These are phyloP conservation scores for Tetrahymena elliotti DNA, from an alignment of 73 alveolate genomes.

Conservation along the genomic window DNA sequence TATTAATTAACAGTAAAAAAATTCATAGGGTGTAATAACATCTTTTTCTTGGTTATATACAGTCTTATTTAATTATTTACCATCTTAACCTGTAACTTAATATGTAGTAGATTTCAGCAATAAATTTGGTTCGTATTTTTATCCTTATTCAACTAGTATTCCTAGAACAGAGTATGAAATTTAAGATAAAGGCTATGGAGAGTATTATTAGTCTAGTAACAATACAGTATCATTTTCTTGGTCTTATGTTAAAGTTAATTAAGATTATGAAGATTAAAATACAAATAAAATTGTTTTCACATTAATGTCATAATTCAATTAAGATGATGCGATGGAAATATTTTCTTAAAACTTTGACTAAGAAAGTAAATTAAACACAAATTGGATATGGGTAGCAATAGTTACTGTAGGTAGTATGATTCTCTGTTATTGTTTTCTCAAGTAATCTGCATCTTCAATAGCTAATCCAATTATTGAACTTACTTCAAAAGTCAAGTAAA, in stretches of 20 bases:
- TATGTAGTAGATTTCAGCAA: background rate
- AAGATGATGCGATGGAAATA: background rate
- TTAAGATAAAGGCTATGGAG: background rate
- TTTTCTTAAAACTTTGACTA: background rate
- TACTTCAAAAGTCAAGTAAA: background rate
- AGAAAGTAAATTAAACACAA: background rate
- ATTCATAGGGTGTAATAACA: background rate
- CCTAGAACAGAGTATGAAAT: background rate
- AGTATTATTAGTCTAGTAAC: background rate
- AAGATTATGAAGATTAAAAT: background rate
- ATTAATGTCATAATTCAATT: background rate
- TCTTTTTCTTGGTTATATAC: background rate
- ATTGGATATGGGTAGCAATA: background rate
- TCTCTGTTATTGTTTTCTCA: background rate
- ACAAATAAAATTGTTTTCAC: background rate
- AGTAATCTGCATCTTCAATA: background rate
- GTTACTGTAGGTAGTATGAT: background rate
- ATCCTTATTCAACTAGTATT: background rate
- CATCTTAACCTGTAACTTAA: background rate
- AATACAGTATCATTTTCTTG: background rate
- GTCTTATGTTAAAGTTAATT: background rate
- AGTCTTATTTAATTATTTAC: background rate
- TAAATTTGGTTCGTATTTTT: background rate
- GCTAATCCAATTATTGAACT: background rate
- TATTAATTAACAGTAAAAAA: background rate